phyloP scores from a whole-genome alignment of 176 grass and related monocot genomes.

The Echinochloa phyllopogon region DNA sequence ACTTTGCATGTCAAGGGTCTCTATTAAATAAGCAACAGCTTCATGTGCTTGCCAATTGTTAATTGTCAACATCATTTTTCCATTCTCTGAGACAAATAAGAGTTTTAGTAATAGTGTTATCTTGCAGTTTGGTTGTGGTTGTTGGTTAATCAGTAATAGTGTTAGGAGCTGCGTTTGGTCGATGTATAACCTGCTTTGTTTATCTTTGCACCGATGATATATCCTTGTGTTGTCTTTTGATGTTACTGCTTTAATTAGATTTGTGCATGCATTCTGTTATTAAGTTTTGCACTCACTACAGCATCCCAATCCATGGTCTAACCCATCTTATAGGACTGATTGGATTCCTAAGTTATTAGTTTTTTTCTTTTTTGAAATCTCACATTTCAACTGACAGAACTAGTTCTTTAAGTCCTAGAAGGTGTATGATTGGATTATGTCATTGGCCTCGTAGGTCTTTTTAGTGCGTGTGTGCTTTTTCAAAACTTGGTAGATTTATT shows the following conservation, averaged over 20 bases:
- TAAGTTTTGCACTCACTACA: neutral
- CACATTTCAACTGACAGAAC: neutral
- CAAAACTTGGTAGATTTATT: neutral
- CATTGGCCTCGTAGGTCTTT: conserved; percentile 19
- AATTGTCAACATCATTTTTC: too few species aligned
- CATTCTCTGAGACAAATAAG: too few species aligned
- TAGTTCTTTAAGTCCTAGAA: conserved; percentile 13
- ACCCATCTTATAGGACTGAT: neutral
- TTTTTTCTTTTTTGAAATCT: conserved; percentile 4
- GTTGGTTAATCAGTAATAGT: too few species aligned
- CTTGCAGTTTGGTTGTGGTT: too few species aligned
- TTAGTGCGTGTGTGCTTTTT: neutral
- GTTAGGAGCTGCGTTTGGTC: too few species aligned
- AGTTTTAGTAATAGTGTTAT: too few species aligned
- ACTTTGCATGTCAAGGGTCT: too few species aligned
- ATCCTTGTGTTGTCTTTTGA: neutral
- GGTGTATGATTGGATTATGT: neutral
- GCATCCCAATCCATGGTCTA: neutral
- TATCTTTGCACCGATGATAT: neutral
- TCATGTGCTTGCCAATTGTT: too few species aligned
- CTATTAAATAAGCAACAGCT: too few species aligned
- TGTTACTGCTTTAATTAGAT: neutral
- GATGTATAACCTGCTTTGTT: too few species aligned
- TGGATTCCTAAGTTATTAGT: neutral
- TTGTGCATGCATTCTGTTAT: neutral